These are phyloP conservation scores for Vigna nakashimae DNA, from an alignment of 306 rosid genomes.

Conservation along the genomic window DNA sequence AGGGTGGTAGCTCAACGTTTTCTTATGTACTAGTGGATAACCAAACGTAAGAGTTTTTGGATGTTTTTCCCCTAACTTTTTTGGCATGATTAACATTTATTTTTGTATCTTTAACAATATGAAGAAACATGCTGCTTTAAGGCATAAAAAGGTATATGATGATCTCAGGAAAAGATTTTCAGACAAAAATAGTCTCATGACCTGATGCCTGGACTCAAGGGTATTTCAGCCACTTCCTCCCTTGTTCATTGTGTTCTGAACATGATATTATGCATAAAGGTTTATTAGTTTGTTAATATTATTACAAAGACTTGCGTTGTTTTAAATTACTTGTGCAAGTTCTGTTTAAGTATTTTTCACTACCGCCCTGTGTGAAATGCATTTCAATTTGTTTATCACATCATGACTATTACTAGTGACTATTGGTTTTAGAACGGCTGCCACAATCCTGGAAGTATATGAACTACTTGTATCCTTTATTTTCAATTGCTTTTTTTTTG, in stretches of 20 bases:
- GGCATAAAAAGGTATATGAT: slow-evolving; percentile 20
- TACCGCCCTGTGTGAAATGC: background rate
- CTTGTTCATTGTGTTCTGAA: background rate
- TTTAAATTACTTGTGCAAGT: slow-evolving; percentile 28
- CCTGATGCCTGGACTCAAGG: background rate
- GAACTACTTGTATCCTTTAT: background rate
- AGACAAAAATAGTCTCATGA: background rate
- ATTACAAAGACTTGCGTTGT: background rate
- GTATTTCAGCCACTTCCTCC: background rate
- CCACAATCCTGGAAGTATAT: background rate
- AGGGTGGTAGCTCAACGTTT: slow-evolving; percentile 85
- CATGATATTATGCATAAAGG: slow-evolving; percentile 4
- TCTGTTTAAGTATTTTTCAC: slow-evolving; percentile 20
- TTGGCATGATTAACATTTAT: background rate
- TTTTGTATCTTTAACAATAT: slow-evolving; percentile 17
- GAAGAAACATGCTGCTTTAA: slow-evolving; percentile 26
- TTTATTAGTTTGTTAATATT: slow-evolving; percentile 28
- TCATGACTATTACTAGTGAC: background rate
- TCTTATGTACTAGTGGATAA: slow-evolving; percentile 80
- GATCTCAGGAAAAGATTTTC: background rate
- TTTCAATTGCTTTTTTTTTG: too few species aligned
- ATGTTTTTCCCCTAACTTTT: slow-evolving; percentile 23
- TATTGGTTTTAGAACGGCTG: slow-evolving; percentile 35
- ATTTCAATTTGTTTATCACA: slow-evolving; percentile 28
- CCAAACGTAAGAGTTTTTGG: slow-evolving; percentile 66